A percentile compares a stretch with the other conserved stretches of the same genome.
These are phyloP conservation scores for Waltiozyma sp. DNA, from an alignment of 1,139 yeast species.

Conservation along the genomic window DNA sequence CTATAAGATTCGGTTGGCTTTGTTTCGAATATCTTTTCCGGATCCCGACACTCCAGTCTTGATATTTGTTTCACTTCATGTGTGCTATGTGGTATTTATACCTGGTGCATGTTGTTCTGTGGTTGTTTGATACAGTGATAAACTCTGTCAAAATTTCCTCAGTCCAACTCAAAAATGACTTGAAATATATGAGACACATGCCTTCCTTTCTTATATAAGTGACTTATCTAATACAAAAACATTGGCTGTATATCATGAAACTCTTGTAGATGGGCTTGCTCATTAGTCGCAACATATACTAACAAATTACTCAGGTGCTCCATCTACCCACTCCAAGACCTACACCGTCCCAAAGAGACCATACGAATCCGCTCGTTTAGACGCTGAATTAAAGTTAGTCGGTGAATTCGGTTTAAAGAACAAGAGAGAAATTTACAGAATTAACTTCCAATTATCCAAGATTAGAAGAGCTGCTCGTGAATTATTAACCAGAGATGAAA, in stretches of 20 bases:
- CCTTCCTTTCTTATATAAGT: constrained; percentile 3
- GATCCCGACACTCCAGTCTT: constrained; percentile 82
- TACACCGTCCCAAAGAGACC: constrained; percentile 99
- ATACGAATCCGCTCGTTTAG: constrained; percentile 98
- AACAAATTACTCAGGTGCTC: constrained; percentile 52
- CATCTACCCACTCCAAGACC: constrained; percentile 99
- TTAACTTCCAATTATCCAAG: constrained; percentile 97
- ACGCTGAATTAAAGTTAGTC: constrained; percentile 96
- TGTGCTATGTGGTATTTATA: too few species aligned
- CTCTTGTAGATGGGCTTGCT: background rate
- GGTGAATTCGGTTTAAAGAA: constrained; percentile 99
- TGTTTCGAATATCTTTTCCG: constrained; percentile 36
- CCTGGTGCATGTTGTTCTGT: background rate
- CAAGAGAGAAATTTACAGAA: constrained; percentile 99
- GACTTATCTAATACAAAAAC: background rate
- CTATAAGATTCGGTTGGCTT: constrained; percentile 18
- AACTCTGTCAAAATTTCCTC: background rate
- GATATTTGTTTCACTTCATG: background rate
- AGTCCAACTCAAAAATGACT: background rate
- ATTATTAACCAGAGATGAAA: constrained; percentile 98
- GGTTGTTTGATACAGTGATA: background rate
- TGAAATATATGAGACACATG: background rate
- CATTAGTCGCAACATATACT: constrained; percentile 1
- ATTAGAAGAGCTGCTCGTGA: constrained; percentile 99
- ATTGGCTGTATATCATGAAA: too few species aligned